These are phyloP conservation scores for Penicillium bialowiezense DNA, from an alignment of 495 filamentous ascomycete species.

Conservation along the genomic window DNA sequence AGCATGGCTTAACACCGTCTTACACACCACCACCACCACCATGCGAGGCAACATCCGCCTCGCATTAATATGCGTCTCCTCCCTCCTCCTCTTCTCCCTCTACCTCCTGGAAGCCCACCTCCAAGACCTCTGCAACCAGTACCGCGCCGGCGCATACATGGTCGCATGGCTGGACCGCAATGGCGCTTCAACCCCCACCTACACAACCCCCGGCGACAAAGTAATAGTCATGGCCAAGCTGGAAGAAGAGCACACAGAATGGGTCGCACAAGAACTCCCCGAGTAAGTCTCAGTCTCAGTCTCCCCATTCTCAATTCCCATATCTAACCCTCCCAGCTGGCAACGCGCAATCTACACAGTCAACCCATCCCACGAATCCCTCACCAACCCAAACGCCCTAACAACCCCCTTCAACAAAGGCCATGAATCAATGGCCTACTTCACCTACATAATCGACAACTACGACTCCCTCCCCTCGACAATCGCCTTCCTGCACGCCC, in stretches of 20 bases:
- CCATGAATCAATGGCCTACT: slow-evolving; percentile 72
- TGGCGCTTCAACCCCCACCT: slow-evolving; percentile 1
- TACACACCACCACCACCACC: slow-evolving; percentile 11
- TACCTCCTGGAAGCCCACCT: slow-evolving; percentile 37
- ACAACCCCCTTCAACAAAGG: slow-evolving; percentile 61
- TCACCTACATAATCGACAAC: slow-evolving; percentile 69
- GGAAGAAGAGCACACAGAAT: slow-evolving; percentile 54
- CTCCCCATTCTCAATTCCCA: background rate
- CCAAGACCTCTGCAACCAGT: slow-evolving; percentile 42
- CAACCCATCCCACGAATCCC: slow-evolving; percentile 52
- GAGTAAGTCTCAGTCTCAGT: too few relatives aligned
- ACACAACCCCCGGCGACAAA: slow-evolving; percentile 30
- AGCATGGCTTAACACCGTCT: slow-evolving; percentile 6
- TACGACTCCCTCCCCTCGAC: slow-evolving; percentile 67
- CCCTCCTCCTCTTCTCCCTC: slow-evolving; percentile 32
- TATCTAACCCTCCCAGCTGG: slow-evolving; percentile 35
- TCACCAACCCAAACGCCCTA: slow-evolving; percentile 38
- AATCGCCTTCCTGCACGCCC: slow-evolving; percentile 65
- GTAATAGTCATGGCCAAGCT: slow-evolving; percentile 60
- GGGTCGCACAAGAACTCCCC: slow-evolving; percentile 57
- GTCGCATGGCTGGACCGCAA: slow-evolving; percentile 30
- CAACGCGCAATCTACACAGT: slow-evolving; percentile 63
- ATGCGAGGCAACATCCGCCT: slow-evolving; percentile 43
- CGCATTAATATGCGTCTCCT: slow-evolving; percentile 21
- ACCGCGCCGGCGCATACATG: slow-evolving; percentile 44